Conservation (phyloP, 2,329 filamentous ascomycete species). For the Xylariaceae sp. region DNA sequence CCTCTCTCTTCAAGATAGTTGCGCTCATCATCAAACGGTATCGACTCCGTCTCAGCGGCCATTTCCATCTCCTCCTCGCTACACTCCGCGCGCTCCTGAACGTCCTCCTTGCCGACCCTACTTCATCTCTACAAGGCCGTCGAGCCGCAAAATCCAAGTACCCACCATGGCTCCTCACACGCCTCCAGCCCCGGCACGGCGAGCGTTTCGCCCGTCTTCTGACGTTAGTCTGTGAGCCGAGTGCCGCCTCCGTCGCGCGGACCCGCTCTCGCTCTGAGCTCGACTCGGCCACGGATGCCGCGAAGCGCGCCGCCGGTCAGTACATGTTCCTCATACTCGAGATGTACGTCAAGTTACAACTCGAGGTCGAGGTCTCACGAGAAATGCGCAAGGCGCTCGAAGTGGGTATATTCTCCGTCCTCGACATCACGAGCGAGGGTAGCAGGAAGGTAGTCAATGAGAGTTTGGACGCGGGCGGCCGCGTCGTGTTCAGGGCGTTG, state of each 20-base stretch:
- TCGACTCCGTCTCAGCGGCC: constrained; percentile 55
- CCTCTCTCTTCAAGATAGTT: constrained; percentile 48
- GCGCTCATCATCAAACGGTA: constrained; percentile 55
- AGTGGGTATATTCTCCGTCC: constrained; percentile 53
- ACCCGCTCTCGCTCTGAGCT: constrained; percentile 33
- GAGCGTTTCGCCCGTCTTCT: constrained; percentile 50
- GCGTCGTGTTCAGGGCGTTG: constrained; percentile 54
- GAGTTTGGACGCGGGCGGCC: constrained; percentile 52
- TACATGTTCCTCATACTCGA: constrained; percentile 58
- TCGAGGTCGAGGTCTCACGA: constrained; percentile 46
- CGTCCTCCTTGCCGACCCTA: constrained; percentile 42
- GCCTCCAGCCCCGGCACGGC: constrained; percentile 40
- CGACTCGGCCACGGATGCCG: constrained; percentile 56
- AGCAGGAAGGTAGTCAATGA: constrained; percentile 54
- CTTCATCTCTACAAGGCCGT: constrained; percentile 20
- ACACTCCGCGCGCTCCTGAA: constrained; percentile 52
- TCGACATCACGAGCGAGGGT: constrained; percentile 53
- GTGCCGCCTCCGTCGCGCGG: constrained; percentile 49
- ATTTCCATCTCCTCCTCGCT: constrained; percentile 54
- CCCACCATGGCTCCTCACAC: constrained; percentile 36
- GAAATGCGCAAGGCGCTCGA: constrained; percentile 51
- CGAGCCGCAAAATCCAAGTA: constrained; percentile 17
- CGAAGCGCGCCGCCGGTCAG: constrained; percentile 55
- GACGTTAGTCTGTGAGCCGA: constrained; percentile 56
- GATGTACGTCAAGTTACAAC: constrained; percentile 56